These are phyloP conservation scores for Apiospora marii DNA, from an alignment of 2,329 filamentous ascomycete species.

Conservation along the genomic window DNA sequence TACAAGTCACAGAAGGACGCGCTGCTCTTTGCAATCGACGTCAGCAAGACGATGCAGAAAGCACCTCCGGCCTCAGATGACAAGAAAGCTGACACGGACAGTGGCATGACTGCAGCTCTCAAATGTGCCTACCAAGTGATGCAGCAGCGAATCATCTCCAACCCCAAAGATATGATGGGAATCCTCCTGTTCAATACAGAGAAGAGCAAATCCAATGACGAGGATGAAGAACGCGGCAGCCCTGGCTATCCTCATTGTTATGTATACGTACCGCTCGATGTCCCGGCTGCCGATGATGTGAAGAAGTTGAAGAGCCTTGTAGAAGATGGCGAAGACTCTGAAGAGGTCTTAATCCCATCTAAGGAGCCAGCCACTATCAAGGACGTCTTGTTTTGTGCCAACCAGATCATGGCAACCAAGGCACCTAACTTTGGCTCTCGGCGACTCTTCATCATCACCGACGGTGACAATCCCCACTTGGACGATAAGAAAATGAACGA, in stretches of 20 bases:
- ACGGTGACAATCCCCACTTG: constrained; percentile 86
- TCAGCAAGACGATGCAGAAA: constrained; percentile 86
- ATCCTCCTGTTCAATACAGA: constrained; percentile 91
- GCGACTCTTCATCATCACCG: constrained; percentile 93
- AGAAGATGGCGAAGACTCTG: constrained; percentile 77
- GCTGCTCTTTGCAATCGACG: constrained; percentile 94
- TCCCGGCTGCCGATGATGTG: constrained; percentile 87
- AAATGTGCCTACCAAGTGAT: constrained; percentile 96
- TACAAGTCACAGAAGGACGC: constrained; percentile 96
- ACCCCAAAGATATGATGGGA: constrained; percentile 96
- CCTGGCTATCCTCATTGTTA: constrained; percentile 90
- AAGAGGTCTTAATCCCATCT: constrained; percentile 74
- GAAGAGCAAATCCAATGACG: constrained; percentile 79
- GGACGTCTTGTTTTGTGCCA: constrained; percentile 91
- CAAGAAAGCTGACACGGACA: constrained; percentile 82
- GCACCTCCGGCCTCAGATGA: constrained; percentile 68
- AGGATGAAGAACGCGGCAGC: constrained; percentile 63
- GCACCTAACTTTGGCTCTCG: constrained; percentile 93
- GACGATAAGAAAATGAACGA: constrained; percentile 76
- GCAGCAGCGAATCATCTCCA: constrained; percentile 98
- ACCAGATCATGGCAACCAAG: constrained; percentile 94
- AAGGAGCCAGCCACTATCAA: constrained; percentile 79
- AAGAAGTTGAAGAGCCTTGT: constrained; percentile 78
- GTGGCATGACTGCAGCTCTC: constrained; percentile 81
- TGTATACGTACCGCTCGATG: constrained; percentile 84